Evolutionary conservation across 225 moss, liverwort and hornwort genomes (phyloP), one percentile per base, ranked within the genome.

Genomic region (Thuidium tamariscinum): DNA sequence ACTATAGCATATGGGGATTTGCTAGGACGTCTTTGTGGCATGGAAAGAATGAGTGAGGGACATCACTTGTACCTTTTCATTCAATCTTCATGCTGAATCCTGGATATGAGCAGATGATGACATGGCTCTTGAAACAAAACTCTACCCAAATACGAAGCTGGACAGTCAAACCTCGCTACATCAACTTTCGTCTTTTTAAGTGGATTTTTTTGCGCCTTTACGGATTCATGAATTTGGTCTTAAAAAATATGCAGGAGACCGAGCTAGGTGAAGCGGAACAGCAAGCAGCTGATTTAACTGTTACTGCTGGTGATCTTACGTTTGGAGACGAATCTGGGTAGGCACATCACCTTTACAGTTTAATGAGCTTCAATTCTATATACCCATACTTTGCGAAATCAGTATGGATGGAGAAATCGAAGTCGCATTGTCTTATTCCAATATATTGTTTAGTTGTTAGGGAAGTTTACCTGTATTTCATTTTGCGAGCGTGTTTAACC

Each of bases 281-380:
- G 85, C 94, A 95, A 93, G 93, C 94, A 79, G 97, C 97, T 82
- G 96, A 97, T 90, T 92, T 97, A 46, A 87, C 89, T 82, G 86
- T 92, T 64, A 99, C 98, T 78, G 97, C 92, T 86, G 96, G 98
- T 57, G 98, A 96, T 84, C 96, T 97, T 83, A 97, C 98, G 25
- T 99, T 99, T 83, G 97, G 94, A 85, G 98, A 99, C 19, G 95
- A 93, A 84, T 86, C 92, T 85, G 82, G 89, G 98, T 94, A 90
- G 95, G 95, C 91, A n/a, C 41, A 62, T 62, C 80, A n/a, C 56
- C 63, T 49, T 74, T 34, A 22, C 63, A 60, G n/a, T 84, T 72
- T 55, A 48, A 80, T 48, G 74, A 80, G 48, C 75, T 84, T 84
- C 37, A 62, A 57, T 18, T 41, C 37, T 34, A 7, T 60, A 26